Base-by-base conservation (phyloP, 371 early-diverging fungal genomes). In the Ecytonucleospora hepatopenaei region DNA sequence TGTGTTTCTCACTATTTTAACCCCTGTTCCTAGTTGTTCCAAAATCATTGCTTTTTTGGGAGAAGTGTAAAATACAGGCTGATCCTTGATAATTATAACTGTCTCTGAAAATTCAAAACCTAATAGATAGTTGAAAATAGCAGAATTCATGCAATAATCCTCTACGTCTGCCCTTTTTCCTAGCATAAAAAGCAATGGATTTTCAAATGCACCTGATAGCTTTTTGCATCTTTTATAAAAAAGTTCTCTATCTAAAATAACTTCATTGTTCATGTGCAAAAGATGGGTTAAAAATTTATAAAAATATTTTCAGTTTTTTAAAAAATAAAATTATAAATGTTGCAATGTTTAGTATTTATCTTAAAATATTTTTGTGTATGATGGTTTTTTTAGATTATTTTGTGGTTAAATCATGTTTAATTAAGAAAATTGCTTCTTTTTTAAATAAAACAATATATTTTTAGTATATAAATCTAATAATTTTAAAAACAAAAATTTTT, bases 81-180 rank as follows among this genome's bases (percentile, higher is more conserved):
- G 54, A 2, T 51, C 59, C 47, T 67, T 58, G 5, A 79, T 55
- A 19, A 81, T 40, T 16, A 81, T 49, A 4, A 71, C 27, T 21
- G 81, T 79, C 48, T 77, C 78, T 17, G 78, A 75, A 56, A 81
- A 79, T 48, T 81, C 81, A 55, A 79, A 81, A 19, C 74, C 75
- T 28, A 81, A 47, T 0, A 81, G 62, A 60, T 74, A 81, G 34
- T 73, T 48, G 70, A 73, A 79, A 28, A 81, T 47, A 17, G 79
- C 79, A 17, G 76, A 72, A 49, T 79, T 81, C 15, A 74, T 62
- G 30, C 60, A 67, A 55, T 69, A 78, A 47, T 73, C 55, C n/a
- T 65, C 67, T 21, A 71, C 67, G 63, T 75, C 79, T 24, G 54
- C 35, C 46, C 68, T 33, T 53, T 78, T 79, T 31, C 81, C 81